Evolutionary conservation across 805 yeast species (phyloP), one percentile per base, ranked within the genome.

Genomic region (Lipomyces yamanashiensis): DNA sequence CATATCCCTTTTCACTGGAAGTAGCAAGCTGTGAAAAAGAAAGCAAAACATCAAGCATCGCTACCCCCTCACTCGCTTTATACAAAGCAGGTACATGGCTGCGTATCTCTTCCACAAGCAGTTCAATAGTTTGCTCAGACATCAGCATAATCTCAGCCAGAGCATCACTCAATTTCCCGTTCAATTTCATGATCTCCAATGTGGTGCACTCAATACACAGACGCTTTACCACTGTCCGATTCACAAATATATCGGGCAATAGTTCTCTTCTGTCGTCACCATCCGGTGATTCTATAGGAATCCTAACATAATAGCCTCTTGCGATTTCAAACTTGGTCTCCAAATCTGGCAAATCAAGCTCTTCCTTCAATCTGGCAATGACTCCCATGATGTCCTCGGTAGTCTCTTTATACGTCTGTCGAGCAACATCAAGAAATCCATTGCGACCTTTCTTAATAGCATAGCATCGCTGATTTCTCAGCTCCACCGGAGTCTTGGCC

Each of bases 381-480:
- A 71, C 71, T 7, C 61, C 54, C 17, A 76, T 52, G 1, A 80
- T 72, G 54, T 80, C 81, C 54, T 79, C 79, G 7, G 77, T 71
- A 5, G 76, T 69, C 5, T 69, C 73, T 56, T 77, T 75, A 60
- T 81, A 81, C 0, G 80, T 59, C 62, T 79, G 77, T 47, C 84
- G 71, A 2, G 82, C 80, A 0, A 80, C 76, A 68, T 80, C 83
- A 0, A 82, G 69, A 10, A 82, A 66, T 0, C 85, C 85, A 69
- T 82, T 81, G 1, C 72, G 68, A 0, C 83, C 83, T 43, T 78
- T 71, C 62, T 74, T 81, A 0, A 81, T 78, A 0, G 84, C 84
- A 70, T 78, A 80, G 36, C 79, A 74, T 63, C 75, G 74, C 61
- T 81, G 84, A 63, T 80, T 81, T 65, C 76, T 78, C 41, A 81